Evolutionary conservation across 192 early-diverging fungal genomes (phyloP).

Genomic region (Coemansia sp.): DNA sequence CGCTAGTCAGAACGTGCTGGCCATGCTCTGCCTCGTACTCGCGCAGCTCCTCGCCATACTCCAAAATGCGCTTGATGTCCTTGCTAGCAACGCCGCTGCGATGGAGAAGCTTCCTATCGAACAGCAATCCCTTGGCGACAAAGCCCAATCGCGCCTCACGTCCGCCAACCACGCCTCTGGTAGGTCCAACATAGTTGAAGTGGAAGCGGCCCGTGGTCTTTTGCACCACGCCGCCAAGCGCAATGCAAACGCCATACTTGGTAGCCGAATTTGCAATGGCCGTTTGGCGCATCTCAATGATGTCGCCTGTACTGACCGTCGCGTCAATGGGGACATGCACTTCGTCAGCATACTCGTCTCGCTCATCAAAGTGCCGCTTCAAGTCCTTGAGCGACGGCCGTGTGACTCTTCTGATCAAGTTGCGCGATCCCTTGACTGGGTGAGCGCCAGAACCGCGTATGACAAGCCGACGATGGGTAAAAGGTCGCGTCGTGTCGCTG

Average conservation of each 20-base stretch:
- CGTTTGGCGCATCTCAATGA: slow-evolving; percentile 34
- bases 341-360: not conserved
- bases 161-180: slow-evolving; percentile 8
- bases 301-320: slow-evolving; percentile 39
- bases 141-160: slow-evolving; percentile 41
- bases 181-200: slow-evolving; percentile 9
- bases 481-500: not conserved
- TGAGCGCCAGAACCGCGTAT: not conserved
- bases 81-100: slow-evolving; percentile 15
- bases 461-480: not conserved
- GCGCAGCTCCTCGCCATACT: slow-evolving; percentile 20
- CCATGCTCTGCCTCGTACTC: slow-evolving; percentile 34
- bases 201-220: slow-evolving; percentile 50
- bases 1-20: slow-evolving; percentile 11
- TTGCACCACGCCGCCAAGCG: slow-evolving; percentile 23
- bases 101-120: slow-evolving; percentile 28
- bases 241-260: not conserved
- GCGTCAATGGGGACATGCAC: slow-evolving; percentile 29
- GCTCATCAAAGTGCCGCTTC: slow-evolving; percentile 14
- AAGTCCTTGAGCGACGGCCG: slow-evolving; percentile 10
- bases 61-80: slow-evolving; percentile 16
- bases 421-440: not conserved
- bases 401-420: slow-evolving; percentile 10
- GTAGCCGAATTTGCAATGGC: not conserved
- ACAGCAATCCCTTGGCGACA: slow-evolving; percentile 40